These are phyloP conservation scores for Tetraselmis chui DNA, from an alignment of 139 green algal genomes.

Conservation along the genomic window DNA sequence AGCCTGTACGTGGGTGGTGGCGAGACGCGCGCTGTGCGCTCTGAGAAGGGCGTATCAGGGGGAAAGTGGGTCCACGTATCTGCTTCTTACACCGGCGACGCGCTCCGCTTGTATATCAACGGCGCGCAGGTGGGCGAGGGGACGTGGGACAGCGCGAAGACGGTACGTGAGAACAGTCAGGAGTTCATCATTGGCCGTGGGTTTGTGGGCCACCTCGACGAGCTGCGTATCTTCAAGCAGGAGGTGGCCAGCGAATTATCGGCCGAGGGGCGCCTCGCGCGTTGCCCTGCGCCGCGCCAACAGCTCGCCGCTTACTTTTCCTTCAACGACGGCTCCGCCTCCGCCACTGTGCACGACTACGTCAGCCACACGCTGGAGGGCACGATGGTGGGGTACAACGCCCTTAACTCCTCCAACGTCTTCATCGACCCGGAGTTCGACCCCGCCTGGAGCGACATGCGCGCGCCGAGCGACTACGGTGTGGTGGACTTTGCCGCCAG, in stretches of 20 bases:
- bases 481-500: not conserved
- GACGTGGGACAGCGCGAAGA: conserved; percentile 6
- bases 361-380: conserved; percentile 2
- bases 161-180: conserved; percentile 9
- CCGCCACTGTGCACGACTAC: conserved; percentile 9
- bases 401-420: not conserved
- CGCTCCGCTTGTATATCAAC: conserved; percentile 5
- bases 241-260: not conserved
- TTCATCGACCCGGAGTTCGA: not conserved
- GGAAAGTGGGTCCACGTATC: conserved; percentile 12
- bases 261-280: not conserved
- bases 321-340: conserved; percentile 12
- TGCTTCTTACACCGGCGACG: conserved; percentile 9
- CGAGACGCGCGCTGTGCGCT: not conserved
- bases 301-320: conserved; percentile 4
- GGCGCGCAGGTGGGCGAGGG: not conserved
- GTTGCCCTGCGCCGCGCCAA: conserved; percentile 3
- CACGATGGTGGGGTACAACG: conserved; percentile 1
- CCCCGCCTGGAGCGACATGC: not conserved
- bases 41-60: not conserved
- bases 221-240: conserved; percentile 5
- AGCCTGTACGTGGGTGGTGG: conserved; percentile 16
- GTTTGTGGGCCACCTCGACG: conserved; percentile 12
- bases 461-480: not conserved
- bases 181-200: conserved; percentile 16